Evolutionary conservation across 768 basidiomycete genomes (phyloP).

Genomic region (Tulasnella sp.): DNA sequence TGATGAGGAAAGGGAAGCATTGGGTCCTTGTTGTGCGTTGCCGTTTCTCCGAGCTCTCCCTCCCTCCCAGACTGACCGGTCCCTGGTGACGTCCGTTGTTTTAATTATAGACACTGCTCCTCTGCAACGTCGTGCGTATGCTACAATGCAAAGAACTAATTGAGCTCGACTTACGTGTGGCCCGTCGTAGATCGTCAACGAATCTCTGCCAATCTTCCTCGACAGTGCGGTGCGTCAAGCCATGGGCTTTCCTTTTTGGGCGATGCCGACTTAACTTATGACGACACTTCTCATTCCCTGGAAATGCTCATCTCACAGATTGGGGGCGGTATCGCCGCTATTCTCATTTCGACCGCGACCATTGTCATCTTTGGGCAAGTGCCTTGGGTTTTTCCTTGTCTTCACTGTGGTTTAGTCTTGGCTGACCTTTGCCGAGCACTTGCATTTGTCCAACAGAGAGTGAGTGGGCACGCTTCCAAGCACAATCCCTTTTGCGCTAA

Average conservation of each 20-base stretch:
- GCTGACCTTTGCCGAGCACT: neutral
- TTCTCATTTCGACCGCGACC: slow-evolving; percentile 16
- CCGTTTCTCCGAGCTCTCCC: neutral
- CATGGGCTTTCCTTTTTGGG: neutral
- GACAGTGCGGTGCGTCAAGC: slow-evolving; percentile 13
- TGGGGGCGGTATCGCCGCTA: slow-evolving; percentile 17
- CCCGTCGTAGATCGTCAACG: slow-evolving; percentile 15
- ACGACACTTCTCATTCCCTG: too few relatives aligned
- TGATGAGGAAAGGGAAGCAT: slow-evolving; percentile 59
- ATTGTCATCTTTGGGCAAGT: slow-evolving; percentile 74
- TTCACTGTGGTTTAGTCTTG: neutral
- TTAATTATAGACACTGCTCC: slow-evolving; percentile 53
- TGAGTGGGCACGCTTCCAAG: slow-evolving; percentile 15
- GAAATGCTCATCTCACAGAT: slow-evolving; percentile 8
- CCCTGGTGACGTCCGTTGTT: neutral
- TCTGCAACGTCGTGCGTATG: slow-evolving; percentile 59
- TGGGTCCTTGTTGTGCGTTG: slow-evolving; percentile 85
- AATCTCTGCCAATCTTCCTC: slow-evolving; percentile 15
- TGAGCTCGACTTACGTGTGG: neutral
- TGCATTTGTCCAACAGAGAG: slow-evolving; percentile 30
- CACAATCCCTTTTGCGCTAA: neutral
- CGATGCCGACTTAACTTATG: neutral
- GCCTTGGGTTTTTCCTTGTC: neutral
- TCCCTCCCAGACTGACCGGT: neutral
- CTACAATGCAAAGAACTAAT: neutral